Base-by-base conservation (phyloP, 768 basidiomycete species). In the Botryobasidium botryosum region DNA sequence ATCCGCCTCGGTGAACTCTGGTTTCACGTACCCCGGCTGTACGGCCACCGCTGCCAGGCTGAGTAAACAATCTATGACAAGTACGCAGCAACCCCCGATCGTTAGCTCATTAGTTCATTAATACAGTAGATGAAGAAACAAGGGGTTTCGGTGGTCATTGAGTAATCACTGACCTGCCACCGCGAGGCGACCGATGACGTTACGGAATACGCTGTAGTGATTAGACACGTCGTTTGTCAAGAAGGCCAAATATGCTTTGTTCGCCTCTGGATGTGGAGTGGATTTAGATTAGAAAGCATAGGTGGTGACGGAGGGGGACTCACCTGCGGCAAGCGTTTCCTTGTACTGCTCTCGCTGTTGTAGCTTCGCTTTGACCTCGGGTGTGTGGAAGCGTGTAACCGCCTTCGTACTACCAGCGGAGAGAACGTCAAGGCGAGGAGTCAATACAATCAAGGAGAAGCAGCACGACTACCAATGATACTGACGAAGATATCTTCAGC, bases 41-140 rank as follows among this genome's bases (percentile, higher is more conserved):
- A 80, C 64, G 1, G 86, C 83, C 3, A 90, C 77, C 36, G 71
- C 71, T 0, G 90, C 82, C 12, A 97, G 67, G 54, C 85, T 86
- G 46, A 80, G 64, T 49, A 99, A 64, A 57, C 91, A 94, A 62
- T 99, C 88, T 21, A 53, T 31, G 25, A 10, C 5, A 18, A 43
- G n/a, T n/a, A n/a, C n/a, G n/a, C n/a, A n/a, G n/a, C n/a, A n/a
- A n/a, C n/a, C n/a, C n/a, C n/a, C 8, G 13, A 13, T 45, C 12
- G 26, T 18, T 21, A 37, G 23, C 15, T 24, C 17, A 35, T 17
- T 18, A 8, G 20, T 28, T 28, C 27, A 18, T n/a, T 26, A n/a
- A 8, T 5, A 3, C 15, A 24, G 31, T n/a, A n/a, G n/a, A n/a
- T n/a, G n/a, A n/a, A n/a, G n/a, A n/a, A n/a, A n/a, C n/a, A n/a